Evolutionary conservation across 2,329 filamentous ascomycete genomes (phyloP).

Genomic region (Fusarium bulbicola): DNA sequence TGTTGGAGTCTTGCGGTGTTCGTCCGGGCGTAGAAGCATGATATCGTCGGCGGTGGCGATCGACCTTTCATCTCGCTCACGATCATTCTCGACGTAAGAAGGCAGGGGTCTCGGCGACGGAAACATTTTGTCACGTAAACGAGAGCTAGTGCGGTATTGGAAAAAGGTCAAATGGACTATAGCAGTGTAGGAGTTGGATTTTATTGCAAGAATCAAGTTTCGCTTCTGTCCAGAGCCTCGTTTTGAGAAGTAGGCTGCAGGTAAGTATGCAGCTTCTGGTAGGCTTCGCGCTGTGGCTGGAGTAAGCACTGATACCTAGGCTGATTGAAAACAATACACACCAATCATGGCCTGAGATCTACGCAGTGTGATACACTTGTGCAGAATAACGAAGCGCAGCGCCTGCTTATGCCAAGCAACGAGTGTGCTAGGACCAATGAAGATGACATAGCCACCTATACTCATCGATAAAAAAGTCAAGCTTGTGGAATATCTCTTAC

Average conservation of each 20-base stretch:
- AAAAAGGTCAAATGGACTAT: rapidly evolving
- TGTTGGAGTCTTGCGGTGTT: not conserved
- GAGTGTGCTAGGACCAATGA: not conserved
- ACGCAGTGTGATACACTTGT: not conserved
- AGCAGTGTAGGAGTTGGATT: rapidly evolving
- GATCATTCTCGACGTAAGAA: not conserved
- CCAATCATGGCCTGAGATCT: too few species aligned
- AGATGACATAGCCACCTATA: not conserved
- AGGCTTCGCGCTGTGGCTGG: not conserved
- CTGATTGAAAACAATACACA: too few species aligned
- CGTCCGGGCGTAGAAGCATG: not conserved
- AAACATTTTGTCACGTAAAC: not conserved
- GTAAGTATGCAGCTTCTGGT: not conserved
- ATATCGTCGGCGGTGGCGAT: not conserved
- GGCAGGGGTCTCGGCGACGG: rapidly evolving
- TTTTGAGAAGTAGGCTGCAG: not conserved
- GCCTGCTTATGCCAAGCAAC: not conserved
- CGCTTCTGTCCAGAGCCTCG: not conserved
- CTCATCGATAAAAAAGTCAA: not conserved
- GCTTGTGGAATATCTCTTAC: not conserved
- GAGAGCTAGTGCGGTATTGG: not conserved
- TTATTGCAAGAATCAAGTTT: not conserved
- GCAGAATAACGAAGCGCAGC: not conserved
- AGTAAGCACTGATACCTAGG: not conserved
- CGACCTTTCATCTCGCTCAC: not conserved